A percentile compares a stretch with the other conserved stretches of the same genome.
Evolutionary conservation across 768 basidiomycete species (phyloP).

Genomic region (Tylopilus sp.): DNA sequence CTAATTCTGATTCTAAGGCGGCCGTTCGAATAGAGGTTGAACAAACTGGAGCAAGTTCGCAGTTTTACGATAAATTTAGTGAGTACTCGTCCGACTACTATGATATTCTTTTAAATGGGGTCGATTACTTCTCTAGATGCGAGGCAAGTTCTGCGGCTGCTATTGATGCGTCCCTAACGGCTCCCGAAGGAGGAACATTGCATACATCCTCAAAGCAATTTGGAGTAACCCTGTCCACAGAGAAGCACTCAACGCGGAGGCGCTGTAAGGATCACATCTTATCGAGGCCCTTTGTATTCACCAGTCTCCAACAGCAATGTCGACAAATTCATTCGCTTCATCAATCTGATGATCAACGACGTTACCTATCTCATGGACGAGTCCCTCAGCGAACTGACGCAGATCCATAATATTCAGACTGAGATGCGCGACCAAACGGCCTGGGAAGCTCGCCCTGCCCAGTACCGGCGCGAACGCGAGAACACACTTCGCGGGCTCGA

Average conservation of each 20-base stretch:
- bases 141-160: conserved; percentile 33
- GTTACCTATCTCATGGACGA: conserved; percentile 98
- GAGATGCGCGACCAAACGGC: conserved; percentile 75
- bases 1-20: not conserved
- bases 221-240: conserved; percentile 92
- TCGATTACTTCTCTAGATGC: conserved; percentile 45
- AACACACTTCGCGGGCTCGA: conserved; percentile 75
- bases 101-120: conserved; percentile 6
- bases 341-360: conserved; percentile 98
- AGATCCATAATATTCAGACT: conserved; percentile 81
- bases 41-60: conserved; percentile 94
- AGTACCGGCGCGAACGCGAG: conserved; percentile 84
- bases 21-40: conserved; percentile 72
- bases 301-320: conserved; percentile 53
- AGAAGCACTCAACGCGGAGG: conserved; percentile 77
- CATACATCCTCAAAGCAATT: conserved; percentile 81
- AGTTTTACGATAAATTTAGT: conserved; percentile 99
- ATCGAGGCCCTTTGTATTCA: not conserved
- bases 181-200: conserved; percentile 73
- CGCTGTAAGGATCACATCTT: conserved; percentile 49
- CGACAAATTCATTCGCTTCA: conserved; percentile 91
- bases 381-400: conserved; percentile 81
- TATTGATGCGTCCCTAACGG: conserved; percentile 9
- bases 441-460: conserved; percentile 64
- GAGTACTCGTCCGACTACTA: conserved; percentile 30